Percentiles rank a stretch among this genome's conserved stretches.
Conservation (phyloP, 23 red algal genomes). For the Gracilaria gracilis region DNA sequence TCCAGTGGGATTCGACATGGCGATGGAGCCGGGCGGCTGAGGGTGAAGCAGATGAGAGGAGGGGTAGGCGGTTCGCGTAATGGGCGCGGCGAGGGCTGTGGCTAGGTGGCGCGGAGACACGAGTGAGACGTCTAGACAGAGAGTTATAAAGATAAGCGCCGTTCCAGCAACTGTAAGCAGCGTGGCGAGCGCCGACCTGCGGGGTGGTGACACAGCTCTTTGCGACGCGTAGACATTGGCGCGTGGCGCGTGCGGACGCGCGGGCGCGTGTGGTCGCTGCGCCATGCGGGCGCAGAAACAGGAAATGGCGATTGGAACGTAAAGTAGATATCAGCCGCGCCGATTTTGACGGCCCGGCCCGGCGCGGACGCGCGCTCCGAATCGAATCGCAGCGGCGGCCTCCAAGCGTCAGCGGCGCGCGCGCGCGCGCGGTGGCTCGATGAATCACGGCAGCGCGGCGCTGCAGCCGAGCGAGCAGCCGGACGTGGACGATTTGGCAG, state of each 20-base stretch:
- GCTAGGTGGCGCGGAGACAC: not conserved
- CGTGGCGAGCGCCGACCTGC: not conserved
- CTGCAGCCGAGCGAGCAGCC: not conserved
- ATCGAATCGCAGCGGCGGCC: too few relatives aligned
- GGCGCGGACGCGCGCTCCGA: too few relatives aligned
- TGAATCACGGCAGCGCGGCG: not conserved
- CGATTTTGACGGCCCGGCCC: slow-evolving; percentile 9
- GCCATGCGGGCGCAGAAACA: not conserved
- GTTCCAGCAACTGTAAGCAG: slow-evolving; percentile 51
- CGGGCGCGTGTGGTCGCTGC: not conserved
- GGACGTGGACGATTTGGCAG: not conserved
- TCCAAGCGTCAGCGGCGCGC: not conserved
- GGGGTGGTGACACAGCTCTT: not conserved
- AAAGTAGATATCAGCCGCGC: not conserved
- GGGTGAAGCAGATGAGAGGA: not conserved
- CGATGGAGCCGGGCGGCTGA: not conserved
- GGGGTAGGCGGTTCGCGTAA: not conserved
- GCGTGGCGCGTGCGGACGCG: not conserved
- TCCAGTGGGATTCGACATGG: slow-evolving; percentile 2
- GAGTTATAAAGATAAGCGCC: slow-evolving; percentile 9
- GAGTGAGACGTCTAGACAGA: not conserved
- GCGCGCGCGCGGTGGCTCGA: not conserved
- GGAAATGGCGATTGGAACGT: not conserved
- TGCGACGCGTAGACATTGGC: not conserved
- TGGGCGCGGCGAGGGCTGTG: slow-evolving; percentile 12